A percentile compares a stretch with the other conserved stretches of the same genome.
Evolutionary conservation across 257 asterid species (phyloP).

Genomic region (Plantago ovata): DNA sequence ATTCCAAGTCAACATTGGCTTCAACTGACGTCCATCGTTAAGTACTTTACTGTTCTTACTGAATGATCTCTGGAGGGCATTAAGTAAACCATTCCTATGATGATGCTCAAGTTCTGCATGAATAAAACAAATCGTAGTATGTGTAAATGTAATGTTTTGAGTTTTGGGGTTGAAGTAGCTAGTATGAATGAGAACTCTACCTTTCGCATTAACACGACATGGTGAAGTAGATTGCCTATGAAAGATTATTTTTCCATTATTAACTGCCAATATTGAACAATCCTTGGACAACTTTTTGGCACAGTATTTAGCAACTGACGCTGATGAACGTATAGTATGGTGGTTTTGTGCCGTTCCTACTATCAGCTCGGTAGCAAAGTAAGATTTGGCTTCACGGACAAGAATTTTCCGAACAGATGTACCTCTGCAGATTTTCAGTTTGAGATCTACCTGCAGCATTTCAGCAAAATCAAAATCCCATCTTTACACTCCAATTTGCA

Average conservation of each 20-base stretch:
- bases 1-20: conserved; percentile 39
- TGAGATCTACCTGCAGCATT: conserved; percentile 80
- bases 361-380: conserved; percentile 62
- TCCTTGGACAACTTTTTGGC: conserved; percentile 68
- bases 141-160: background rate
- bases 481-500: background rate
- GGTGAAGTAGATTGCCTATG: conserved; percentile 47
- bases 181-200: conserved; percentile 30
- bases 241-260: conserved; percentile 69
- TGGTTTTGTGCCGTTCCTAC: conserved; percentile 69
- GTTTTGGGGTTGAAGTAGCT: too few relatives aligned
- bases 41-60: conserved; percentile 54
- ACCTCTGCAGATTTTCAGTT: conserved; percentile 93
- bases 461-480: conserved; percentile 14
- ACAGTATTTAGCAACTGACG: conserved; percentile 81
- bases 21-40: conserved; percentile 27
- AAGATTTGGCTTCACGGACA: conserved; percentile 78
- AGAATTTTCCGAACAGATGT: conserved; percentile 61
- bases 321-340: conserved; percentile 60
- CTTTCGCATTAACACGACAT: conserved; percentile 40
- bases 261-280: conserved; percentile 69
- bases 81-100: conserved; percentile 48
- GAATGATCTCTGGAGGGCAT: conserved; percentile 68
- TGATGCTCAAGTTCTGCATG: conserved; percentile 56
- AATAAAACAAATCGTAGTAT: conserved; percentile 11